Conservation (phyloP, 208 protist genomes). For the Trypanosoma brucei region DNA sequence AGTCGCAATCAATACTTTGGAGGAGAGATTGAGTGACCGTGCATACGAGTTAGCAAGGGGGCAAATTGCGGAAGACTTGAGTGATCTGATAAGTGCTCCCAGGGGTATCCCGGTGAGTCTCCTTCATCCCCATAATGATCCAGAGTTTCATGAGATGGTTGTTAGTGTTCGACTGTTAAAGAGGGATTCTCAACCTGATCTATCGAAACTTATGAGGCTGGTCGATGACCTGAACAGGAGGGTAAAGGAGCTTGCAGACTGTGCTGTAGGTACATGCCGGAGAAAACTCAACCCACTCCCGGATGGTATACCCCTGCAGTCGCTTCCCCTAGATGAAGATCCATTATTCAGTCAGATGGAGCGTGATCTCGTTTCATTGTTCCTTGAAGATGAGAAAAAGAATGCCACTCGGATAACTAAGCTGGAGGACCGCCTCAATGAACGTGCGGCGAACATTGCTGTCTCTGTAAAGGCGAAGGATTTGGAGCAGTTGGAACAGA, state of each 20-base stretch:
- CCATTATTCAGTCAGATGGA: constrained; percentile 45
- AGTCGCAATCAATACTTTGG: constrained; percentile 44
- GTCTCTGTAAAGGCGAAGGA: constrained; percentile 43
- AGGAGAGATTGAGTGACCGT: constrained; percentile 73
- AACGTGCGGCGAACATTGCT: constrained; percentile 51
- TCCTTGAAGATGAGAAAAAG: constrained; percentile 46
- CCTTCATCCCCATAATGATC: constrained; percentile 60
- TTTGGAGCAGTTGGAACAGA: constrained; percentile 32
- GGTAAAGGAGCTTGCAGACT: constrained; percentile 56
- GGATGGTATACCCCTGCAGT: constrained; percentile 44
- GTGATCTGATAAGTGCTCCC: constrained; percentile 36
- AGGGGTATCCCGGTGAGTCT: constrained; percentile 52
- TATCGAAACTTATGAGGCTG: neutral
- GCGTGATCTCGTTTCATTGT: constrained; percentile 49
- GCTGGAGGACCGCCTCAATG: constrained; percentile 48
- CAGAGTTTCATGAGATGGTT: constrained; percentile 55
- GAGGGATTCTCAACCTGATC: constrained; percentile 8
- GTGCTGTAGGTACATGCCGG: constrained; percentile 15
- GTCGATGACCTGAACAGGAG: constrained; percentile 57
- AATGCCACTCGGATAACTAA: constrained; percentile 46
- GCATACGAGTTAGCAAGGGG: constrained; percentile 53
- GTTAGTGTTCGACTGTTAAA: constrained; percentile 51
- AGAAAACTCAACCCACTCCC: constrained; percentile 43
- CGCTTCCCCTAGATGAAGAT: constrained; percentile 63
- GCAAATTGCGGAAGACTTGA: constrained; percentile 58